Evolutionary conservation across 179 eudicot genomes (phyloP).

Genomic region (Kewa caespitosa): DNA sequence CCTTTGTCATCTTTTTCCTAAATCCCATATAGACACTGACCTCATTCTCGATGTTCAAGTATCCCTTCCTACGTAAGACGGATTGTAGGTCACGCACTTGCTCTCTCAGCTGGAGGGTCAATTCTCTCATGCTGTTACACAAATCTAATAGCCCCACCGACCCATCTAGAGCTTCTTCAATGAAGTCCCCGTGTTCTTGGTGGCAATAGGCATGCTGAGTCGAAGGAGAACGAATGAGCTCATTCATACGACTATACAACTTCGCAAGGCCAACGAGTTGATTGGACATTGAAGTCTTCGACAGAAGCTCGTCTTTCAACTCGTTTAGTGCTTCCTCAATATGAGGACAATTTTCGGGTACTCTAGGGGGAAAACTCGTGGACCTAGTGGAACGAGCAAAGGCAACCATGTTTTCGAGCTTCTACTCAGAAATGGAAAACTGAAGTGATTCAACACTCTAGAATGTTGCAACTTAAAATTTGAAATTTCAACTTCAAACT

Average conservation of each 20-base stretch:
- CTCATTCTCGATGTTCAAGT: constrained; percentile 22
- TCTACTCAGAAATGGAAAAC: background rate
- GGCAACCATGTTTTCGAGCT: constrained; percentile 26
- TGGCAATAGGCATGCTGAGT: constrained; percentile 20
- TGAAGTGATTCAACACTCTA: no score
- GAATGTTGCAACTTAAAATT: no score
- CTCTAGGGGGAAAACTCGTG: constrained; percentile 42
- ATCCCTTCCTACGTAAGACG: constrained; percentile 37
- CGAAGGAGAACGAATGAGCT: constrained; percentile 27
- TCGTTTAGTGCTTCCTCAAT: no score
- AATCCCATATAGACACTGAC: constrained; percentile 26
- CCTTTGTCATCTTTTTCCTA: constrained; percentile 41
- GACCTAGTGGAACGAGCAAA: constrained; percentile 32
- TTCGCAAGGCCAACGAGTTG: constrained; percentile 29
- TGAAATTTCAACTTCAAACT: no score
- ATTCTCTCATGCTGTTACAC: constrained; percentile 36
- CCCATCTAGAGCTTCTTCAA: constrained; percentile 32
- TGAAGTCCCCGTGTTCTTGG: constrained; percentile 16
- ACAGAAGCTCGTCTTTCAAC: no score
- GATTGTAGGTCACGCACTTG: constrained; percentile 40
- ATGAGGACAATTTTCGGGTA: constrained; percentile 18
- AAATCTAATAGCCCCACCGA: constrained; percentile 40
- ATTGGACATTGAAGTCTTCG: constrained; percentile 9
- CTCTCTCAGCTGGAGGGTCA: constrained; percentile 32
- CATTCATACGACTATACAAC: constrained; percentile 29